A percentile compares a stretch with the other conserved stretches of the same genome.
These are phyloP conservation scores for Termitomyces sp. DNA, from an alignment of 768 basidiomycete genomes.

Conservation along the genomic window DNA sequence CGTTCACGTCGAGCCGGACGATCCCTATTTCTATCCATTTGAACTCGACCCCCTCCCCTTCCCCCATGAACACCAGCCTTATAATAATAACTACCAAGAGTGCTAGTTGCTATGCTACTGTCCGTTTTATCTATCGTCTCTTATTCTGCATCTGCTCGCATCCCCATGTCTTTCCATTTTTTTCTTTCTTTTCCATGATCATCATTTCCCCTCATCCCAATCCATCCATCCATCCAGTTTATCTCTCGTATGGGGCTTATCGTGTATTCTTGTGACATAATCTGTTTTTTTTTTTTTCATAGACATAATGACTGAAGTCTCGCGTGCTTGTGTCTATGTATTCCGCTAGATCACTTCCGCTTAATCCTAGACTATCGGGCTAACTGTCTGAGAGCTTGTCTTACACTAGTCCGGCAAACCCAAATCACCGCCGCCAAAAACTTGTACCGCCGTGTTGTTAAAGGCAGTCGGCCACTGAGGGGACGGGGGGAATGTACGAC, in stretches of 20 bases:
- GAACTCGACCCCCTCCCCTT: constrained; percentile 75
- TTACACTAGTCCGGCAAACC: constrained; percentile 4
- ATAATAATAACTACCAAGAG: constrained; percentile 62
- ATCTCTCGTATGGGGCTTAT: constrained; percentile 10
- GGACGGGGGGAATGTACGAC: constrained; percentile 49
- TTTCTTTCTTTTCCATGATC: constrained; percentile 7
- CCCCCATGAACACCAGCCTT: constrained; percentile 49
- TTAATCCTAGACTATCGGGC: constrained; percentile 1
- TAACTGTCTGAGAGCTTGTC: neutral
- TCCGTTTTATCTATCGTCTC: constrained; percentile 27
- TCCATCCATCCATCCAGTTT: constrained; percentile 5
- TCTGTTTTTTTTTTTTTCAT: constrained; percentile 2
- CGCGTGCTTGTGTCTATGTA: constrained; percentile 1
- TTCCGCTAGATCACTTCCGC: constrained; percentile 12
- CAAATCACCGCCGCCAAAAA: constrained; percentile 21
- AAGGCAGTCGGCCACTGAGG: constrained; percentile 58
- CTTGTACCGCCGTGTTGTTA: constrained; percentile 65
- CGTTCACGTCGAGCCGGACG: constrained; percentile 61
- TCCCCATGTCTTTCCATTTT: constrained; percentile 21
- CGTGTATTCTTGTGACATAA: constrained; percentile 15
- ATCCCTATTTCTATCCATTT: constrained; percentile 62
- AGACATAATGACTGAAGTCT: constrained; percentile 8
- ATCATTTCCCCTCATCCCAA: constrained; percentile 1
- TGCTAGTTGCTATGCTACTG: constrained; percentile 48
- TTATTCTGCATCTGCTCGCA: constrained; percentile 17